phyloP scores from a whole-genome alignment of 495 filamentous ascomycete species.

The Friedmanniomyces endolithicus region DNA sequence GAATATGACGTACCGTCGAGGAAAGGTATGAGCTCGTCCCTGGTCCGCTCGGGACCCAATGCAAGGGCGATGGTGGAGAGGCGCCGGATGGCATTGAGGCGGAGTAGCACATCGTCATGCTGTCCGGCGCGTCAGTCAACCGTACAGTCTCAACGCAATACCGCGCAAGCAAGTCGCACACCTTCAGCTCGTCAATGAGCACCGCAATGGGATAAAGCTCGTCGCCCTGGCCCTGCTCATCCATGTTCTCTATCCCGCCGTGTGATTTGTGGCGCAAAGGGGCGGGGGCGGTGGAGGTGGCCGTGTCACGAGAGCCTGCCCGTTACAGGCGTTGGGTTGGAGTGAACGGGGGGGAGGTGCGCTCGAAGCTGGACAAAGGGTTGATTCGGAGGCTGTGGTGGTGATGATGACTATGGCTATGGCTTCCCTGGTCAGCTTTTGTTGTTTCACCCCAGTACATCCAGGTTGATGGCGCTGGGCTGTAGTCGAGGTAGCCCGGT shows the following conservation, averaged over 20 bases:
- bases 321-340: constrained; percentile 2
- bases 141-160: not conserved
- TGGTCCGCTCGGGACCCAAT: constrained; percentile 84
- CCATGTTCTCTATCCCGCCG: constrained; percentile 38
- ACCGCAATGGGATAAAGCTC: constrained; percentile 99
- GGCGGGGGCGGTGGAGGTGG: constrained; percentile 12
- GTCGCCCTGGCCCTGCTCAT: constrained; percentile 66
- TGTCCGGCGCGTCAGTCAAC: constrained; percentile 28
- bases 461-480: too few relatives aligned
- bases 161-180: constrained; percentile 38
- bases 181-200: constrained; percentile 98
- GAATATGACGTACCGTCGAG: constrained; percentile 63
- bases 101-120: constrained; percentile 96
- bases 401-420: too few relatives aligned
- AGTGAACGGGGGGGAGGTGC: not conserved
- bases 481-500: too few relatives aligned
- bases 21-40: constrained; percentile 96
- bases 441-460: too few relatives aligned
- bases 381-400: not conserved
- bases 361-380: not conserved
- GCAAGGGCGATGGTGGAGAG: constrained; percentile 96
- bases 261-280: not conserved
- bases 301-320: not conserved
- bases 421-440: not conserved
- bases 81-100: constrained; percentile 94